Evolutionary conservation across 176 grass and related monocot genomes (phyloP).

Genomic region (Ananas comosus): DNA sequence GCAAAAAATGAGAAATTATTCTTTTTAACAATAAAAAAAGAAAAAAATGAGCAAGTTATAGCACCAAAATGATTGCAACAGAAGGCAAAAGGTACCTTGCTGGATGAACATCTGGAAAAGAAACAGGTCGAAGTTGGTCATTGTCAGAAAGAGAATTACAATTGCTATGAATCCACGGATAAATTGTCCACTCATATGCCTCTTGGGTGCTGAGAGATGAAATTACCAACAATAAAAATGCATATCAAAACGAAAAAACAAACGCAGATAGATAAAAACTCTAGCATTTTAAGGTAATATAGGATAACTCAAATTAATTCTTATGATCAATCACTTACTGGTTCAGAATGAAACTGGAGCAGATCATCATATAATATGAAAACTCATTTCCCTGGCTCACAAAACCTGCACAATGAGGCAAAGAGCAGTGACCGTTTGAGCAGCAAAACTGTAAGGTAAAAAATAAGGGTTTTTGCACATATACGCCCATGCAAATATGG

Average conservation of each 20-base stretch:
- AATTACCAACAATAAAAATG: slow-evolving; percentile 4
- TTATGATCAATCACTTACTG: slow-evolving; percentile 46
- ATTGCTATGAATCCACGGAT: slow-evolving; percentile 98
- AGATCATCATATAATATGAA: slow-evolving; percentile 99
- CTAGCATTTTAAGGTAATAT: slow-evolving; percentile 13
- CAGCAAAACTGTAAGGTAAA: not conserved
- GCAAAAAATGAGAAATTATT: not conserved
- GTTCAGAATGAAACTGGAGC: slow-evolving; percentile 97
- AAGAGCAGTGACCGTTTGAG: not conserved
- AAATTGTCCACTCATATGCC: slow-evolving; percentile 83
- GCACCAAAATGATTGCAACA: not conserved
- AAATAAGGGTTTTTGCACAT: too few species aligned
- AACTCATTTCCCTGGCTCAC: slow-evolving; percentile 96
- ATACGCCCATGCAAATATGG: too few species aligned
- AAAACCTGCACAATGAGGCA: slow-evolving; percentile 54
- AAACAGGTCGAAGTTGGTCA: slow-evolving; percentile 86
- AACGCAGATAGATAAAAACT: not conserved
- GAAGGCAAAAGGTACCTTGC: slow-evolving; percentile 47
- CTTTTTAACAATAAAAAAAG: not conserved
- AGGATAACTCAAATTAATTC: slow-evolving; percentile 6
- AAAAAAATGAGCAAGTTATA: not conserved
- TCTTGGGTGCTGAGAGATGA: slow-evolving; percentile 55
- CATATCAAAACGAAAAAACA: slow-evolving; percentile 5
- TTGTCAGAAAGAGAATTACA: slow-evolving; percentile 90
- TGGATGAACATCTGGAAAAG: slow-evolving; percentile 94